A percentile compares a stretch with the other conserved stretches of the same genome.
phyloP scores from a whole-genome alignment of 2,329 filamentous ascomycete species.

The Lasiodiplodia citricola region DNA sequence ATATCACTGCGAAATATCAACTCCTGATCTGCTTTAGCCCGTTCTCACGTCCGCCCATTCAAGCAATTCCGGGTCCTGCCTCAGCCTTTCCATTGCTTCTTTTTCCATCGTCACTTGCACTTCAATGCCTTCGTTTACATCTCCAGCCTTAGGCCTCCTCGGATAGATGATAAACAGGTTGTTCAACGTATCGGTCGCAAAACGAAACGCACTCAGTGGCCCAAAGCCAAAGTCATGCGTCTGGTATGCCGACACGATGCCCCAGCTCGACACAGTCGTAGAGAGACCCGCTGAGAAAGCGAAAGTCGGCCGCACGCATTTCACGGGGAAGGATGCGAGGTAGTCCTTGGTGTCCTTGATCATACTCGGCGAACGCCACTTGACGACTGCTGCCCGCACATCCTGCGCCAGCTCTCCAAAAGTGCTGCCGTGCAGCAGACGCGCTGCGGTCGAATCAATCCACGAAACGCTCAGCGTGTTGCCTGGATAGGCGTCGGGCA shows the following conservation, averaged over 20 bases:
- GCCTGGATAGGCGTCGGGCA: neutral
- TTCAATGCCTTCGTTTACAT: slow-evolving; percentile 32
- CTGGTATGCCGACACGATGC: slow-evolving; percentile 32
- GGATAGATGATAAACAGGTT: slow-evolving; percentile 31
- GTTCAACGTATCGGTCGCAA: slow-evolving; percentile 30
- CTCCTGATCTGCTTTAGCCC: too few relatives aligned
- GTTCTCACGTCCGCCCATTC: slow-evolving; percentile 26
- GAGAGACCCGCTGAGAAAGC: slow-evolving; percentile 33
- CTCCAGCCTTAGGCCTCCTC: slow-evolving; percentile 25
- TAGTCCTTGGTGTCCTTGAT: slow-evolving; percentile 32
- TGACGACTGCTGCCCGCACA: slow-evolving; percentile 29
- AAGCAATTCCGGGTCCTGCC: slow-evolving; percentile 31
- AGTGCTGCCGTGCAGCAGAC: neutral
- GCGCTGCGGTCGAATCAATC: neutral
- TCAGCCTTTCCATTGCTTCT: slow-evolving; percentile 28
- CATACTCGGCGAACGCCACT: slow-evolving; percentile 30
- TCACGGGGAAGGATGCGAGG: slow-evolving; percentile 32
- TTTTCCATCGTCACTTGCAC: slow-evolving; percentile 30
- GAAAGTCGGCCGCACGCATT: slow-evolving; percentile 29
- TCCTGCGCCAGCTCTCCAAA: neutral
- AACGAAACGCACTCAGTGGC: slow-evolving; percentile 29
- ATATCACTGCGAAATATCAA: too few relatives aligned
- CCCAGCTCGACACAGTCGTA: slow-evolving; percentile 36
- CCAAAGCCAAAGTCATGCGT: slow-evolving; percentile 41
- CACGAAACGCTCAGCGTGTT: neutral